phyloP scores from a whole-genome alignment of 371 early-diverging fungal species.

The Haplosporangium sp. region DNA sequence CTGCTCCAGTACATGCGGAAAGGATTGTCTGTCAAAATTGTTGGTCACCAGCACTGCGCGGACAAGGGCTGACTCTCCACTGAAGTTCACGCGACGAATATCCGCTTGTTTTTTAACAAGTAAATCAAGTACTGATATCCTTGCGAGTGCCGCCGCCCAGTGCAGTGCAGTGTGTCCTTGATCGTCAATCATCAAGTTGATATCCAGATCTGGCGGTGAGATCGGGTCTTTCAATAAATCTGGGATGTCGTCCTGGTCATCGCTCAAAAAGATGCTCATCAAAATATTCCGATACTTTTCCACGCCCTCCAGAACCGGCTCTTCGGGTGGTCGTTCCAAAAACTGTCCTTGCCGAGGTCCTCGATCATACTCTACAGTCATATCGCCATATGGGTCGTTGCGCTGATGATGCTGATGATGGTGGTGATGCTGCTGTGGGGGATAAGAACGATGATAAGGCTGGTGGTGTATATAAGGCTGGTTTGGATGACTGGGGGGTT shows the following conservation, averaged over 20 bases:
- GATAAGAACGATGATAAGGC: slow-evolving; percentile 6
- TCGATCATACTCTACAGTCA: slow-evolving; percentile 5
- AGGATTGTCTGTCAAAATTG: slow-evolving; percentile 83
- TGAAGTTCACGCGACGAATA: slow-evolving; percentile 67
- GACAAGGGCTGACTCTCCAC: slow-evolving; percentile 88
- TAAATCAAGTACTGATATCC: slow-evolving; percentile 71
- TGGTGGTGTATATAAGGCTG: slow-evolving; percentile 12
- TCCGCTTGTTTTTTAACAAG: slow-evolving; percentile 78
- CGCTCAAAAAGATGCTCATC: slow-evolving; percentile 80
- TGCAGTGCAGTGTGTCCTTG: slow-evolving; percentile 88
- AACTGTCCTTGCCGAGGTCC: slow-evolving; percentile 3
- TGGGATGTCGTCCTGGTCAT: slow-evolving; percentile 67
- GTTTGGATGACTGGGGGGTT: slow-evolving; percentile 13
- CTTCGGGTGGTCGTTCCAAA: slow-evolving; percentile 13
- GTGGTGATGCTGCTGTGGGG: not conserved
- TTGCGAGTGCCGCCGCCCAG: slow-evolving; percentile 87
- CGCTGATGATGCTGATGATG: slow-evolving; percentile 2
- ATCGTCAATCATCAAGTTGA: slow-evolving; percentile 81
- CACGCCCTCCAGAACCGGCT: slow-evolving; percentile 29
- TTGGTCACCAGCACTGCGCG: slow-evolving; percentile 86
- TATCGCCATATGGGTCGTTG: slow-evolving; percentile 16
- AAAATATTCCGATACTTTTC: slow-evolving; percentile 74
- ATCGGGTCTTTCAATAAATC: slow-evolving; percentile 63
- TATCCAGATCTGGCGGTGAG: slow-evolving; percentile 63
- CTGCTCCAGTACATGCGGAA: slow-evolving; percentile 77